Evolutionary conservation across 2,329 filamentous ascomycete genomes (phyloP).

Genomic region (Epichloe aotearoae): DNA sequence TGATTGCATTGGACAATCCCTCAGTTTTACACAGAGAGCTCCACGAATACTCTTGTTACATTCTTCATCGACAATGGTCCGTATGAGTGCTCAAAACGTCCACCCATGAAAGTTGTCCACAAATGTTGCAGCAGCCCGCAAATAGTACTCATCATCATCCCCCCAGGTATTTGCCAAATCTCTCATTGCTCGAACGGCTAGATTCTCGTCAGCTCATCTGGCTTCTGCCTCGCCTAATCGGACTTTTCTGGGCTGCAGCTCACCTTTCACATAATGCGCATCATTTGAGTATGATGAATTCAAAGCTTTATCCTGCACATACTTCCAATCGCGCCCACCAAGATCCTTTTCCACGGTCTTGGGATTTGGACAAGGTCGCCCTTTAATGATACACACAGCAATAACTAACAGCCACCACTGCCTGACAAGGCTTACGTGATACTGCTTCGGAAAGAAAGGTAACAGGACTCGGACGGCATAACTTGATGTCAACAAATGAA

Average conservation of each 20-base stretch:
- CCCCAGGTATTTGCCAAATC: slow-evolving; percentile 65
- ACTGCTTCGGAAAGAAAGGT: slow-evolving; percentile 58
- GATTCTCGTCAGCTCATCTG: background rate
- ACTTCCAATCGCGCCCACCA: slow-evolving; percentile 60
- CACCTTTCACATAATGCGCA: slow-evolving; percentile 75
- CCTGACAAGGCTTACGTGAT: slow-evolving; percentile 60
- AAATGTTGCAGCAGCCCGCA: slow-evolving; percentile 58
- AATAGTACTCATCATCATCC: slow-evolving; percentile 53
- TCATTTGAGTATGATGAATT: slow-evolving; percentile 56
- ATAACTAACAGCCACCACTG: slow-evolving; percentile 86
- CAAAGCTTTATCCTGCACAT: slow-evolving; percentile 59
- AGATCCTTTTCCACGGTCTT: slow-evolving; percentile 47
- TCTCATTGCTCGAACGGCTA: slow-evolving; percentile 58
- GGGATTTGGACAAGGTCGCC: slow-evolving; percentile 59
- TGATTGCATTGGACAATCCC: too few relatives aligned
- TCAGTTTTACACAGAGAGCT: too few relatives aligned
- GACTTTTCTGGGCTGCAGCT: slow-evolving; percentile 5
- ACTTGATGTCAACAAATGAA: slow-evolving; percentile 70
- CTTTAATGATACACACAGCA: slow-evolving; percentile 61
- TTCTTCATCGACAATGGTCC: background rate
- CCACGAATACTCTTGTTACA: too few relatives aligned
- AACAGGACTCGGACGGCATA: slow-evolving; percentile 82
- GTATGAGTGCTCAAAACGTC: slow-evolving; percentile 24
- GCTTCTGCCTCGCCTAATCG: background rate
- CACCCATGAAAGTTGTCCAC: slow-evolving; percentile 62